Percentiles rank a stretch among this genome's conserved stretches.
Conservation (phyloP, 495 filamentous ascomycete genomes). For the Letharia lupina region DNA sequence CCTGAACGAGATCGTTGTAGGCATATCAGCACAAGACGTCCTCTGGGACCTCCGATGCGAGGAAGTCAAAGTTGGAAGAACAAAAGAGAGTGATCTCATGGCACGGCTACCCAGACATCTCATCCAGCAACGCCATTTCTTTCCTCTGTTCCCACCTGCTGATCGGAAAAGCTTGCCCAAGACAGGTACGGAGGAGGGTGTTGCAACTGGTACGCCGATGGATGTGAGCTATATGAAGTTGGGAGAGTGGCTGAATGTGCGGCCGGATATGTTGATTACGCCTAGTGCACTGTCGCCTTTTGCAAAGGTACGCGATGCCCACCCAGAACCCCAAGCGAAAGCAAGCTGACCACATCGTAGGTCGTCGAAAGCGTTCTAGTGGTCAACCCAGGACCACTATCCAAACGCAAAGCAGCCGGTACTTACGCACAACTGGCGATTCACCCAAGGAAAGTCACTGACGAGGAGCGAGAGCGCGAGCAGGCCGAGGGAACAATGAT, state of each 20-base stretch:
- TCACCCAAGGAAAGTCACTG: conserved; percentile 50
- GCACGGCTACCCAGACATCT: conserved; percentile 62
- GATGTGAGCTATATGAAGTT: conserved; percentile 82
- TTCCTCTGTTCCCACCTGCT: conserved; percentile 75
- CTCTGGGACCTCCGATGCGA: conserved; percentile 71
- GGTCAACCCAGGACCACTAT: conserved; percentile 82
- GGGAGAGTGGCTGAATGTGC: conserved; percentile 77
- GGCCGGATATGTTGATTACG: conserved; percentile 76
- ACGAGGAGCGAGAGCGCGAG: conserved; percentile 43
- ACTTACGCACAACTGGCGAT: conserved; percentile 73
- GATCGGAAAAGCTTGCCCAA: conserved; percentile 59
- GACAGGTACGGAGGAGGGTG: conserved; percentile 44
- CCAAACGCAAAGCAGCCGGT: conserved; percentile 69
- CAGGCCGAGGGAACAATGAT: conserved; percentile 43
- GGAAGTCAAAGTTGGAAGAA: conserved; percentile 56
- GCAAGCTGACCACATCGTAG: conserved; percentile 34
- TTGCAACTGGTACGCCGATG: conserved; percentile 63
- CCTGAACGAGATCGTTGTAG: conserved; percentile 75
- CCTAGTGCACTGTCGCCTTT: conserved; percentile 79
- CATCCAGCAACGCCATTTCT: conserved; percentile 82
- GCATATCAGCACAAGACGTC: conserved; percentile 73
- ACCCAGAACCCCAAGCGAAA: not conserved
- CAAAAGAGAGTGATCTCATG: conserved; percentile 49
- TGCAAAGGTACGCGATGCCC: conserved; percentile 57
- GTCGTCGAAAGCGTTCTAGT: conserved; percentile 78